These are phyloP conservation scores for Populus euphratica DNA, from an alignment of 345 rosid species.

Conservation along the genomic window DNA sequence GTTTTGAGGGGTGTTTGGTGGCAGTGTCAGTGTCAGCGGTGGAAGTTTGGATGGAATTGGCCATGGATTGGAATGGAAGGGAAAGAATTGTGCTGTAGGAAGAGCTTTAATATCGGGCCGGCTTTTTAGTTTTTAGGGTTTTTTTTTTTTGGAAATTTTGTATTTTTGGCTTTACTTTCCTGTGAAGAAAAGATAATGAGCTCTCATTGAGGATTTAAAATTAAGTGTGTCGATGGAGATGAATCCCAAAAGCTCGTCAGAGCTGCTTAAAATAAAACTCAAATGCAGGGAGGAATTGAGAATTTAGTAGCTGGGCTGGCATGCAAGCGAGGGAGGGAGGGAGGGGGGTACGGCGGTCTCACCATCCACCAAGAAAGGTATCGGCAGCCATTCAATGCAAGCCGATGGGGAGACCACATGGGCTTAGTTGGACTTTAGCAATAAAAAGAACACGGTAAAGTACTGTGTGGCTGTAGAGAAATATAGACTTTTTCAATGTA, in stretches of 20 bases:
- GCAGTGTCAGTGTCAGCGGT: neutral
- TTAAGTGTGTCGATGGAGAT: neutral
- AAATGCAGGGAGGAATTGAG: no score
- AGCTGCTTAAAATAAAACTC: no score
- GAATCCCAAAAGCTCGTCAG: neutral
- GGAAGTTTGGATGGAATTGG: neutral
- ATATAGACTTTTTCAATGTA: no score
- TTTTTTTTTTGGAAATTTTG: neutral
- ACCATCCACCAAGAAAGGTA: no score
- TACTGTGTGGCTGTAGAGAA: no score
- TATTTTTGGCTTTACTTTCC: neutral
- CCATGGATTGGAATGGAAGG: neutral
- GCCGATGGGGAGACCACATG: no score
- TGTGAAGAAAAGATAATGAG: slow-evolving; percentile 1
- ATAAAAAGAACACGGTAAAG: no score
- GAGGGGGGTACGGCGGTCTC: neutral
- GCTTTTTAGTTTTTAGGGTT: neutral
- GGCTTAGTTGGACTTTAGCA: no score
- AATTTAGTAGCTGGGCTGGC: neutral
- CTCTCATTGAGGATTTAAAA: neutral
- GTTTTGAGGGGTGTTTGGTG: slow-evolving; percentile 20
- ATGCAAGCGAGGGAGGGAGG: neutral
- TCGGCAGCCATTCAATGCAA: no score
- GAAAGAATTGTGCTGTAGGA: neutral
- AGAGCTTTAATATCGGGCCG: neutral